Conservation (phyloP, 1,284 basidiomycete genomes). For the Cutaneotrichosporon daszewskae region DNA sequence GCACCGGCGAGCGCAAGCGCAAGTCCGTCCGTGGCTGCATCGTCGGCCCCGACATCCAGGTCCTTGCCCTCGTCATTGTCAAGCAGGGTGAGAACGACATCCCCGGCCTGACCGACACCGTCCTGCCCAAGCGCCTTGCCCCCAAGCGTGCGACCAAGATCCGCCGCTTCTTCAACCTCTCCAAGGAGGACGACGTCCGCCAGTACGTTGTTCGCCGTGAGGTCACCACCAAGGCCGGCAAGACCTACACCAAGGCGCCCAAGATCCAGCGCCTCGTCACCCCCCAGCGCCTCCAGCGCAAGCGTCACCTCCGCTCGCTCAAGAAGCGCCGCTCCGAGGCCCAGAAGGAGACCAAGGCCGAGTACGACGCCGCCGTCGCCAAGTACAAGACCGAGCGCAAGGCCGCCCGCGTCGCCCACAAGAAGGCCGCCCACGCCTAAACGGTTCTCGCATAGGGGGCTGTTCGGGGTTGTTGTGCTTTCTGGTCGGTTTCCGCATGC, state of each 20-base stretch:
- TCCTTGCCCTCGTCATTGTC: conserved; percentile 88
- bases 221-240: conserved; percentile 92
- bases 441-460: conserved; percentile 2
- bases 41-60: conserved; percentile 92
- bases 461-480: conserved; percentile 5
- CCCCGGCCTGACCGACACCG: conserved; percentile 84
- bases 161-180: conserved; percentile 94
- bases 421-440: conserved; percentile 37
- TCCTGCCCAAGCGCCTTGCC: conserved; percentile 91
- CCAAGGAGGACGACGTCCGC: conserved; percentile 96
- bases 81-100: conserved; percentile 94
- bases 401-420: conserved; percentile 57
- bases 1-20: conserved; percentile 93
- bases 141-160: conserved; percentile 81
- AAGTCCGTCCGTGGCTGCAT: conserved; percentile 99
- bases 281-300: conserved; percentile 90
- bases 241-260: conserved; percentile 95
- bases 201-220: conserved; percentile 89
- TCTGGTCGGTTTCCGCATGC: conserved; percentile 9
- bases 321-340: conserved; percentile 81
- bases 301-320: conserved; percentile 85
- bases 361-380: conserved; percentile 81
- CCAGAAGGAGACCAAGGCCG: conserved; percentile 91
- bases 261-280: conserved; percentile 74
- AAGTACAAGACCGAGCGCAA: conserved; percentile 94